phyloP scores from a whole-genome alignment of 129 eudicot genomes.

The Lactuca sativa region DNA sequence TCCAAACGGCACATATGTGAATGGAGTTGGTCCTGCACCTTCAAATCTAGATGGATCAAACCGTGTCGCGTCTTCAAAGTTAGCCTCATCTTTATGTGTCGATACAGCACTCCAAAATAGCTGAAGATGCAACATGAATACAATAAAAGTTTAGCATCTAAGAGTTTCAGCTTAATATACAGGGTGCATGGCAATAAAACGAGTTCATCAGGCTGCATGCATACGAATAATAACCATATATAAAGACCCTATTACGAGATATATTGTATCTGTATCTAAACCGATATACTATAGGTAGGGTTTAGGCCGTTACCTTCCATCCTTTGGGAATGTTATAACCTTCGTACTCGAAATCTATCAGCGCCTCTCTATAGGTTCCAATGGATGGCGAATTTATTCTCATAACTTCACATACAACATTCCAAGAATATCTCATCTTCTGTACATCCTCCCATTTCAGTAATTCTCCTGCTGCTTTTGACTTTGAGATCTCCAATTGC shows the following conservation, averaged over 20 bases:
- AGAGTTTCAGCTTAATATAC: too few relatives aligned
- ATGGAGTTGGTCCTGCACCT: slow-evolving; percentile 53
- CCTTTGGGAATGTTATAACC: slow-evolving; percentile 72
- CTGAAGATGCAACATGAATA: slow-evolving; percentile 23
- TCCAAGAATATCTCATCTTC: slow-evolving; percentile 80
- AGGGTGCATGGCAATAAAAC: too few relatives aligned
- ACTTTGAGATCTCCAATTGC: slow-evolving; percentile 46
- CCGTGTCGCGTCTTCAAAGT: slow-evolving; percentile 22
- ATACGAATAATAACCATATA: too few relatives aligned
- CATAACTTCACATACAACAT: slow-evolving; percentile 58
- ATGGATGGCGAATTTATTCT: slow-evolving; percentile 46
- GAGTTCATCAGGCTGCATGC: too few relatives aligned
- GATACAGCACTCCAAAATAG: slow-evolving; percentile 36
- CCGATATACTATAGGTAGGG: too few relatives aligned
- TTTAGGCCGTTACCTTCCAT: slow-evolving; percentile 47
- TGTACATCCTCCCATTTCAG: slow-evolving; percentile 57
- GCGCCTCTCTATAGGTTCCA: slow-evolving; percentile 54
- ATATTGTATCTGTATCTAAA: too few relatives aligned
- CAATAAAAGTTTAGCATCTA: background rate
- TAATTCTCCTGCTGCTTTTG: slow-evolving; percentile 39
- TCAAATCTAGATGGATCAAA: slow-evolving; percentile 71
- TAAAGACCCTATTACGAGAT: too few relatives aligned
- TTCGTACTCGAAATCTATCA: slow-evolving; percentile 49
- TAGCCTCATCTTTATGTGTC: slow-evolving; percentile 34
- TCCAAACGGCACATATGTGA: slow-evolving; percentile 56